phyloP scores from a whole-genome alignment of 2,329 filamentous ascomycete genomes.

The Pseudogymnoascus sp. region DNA sequence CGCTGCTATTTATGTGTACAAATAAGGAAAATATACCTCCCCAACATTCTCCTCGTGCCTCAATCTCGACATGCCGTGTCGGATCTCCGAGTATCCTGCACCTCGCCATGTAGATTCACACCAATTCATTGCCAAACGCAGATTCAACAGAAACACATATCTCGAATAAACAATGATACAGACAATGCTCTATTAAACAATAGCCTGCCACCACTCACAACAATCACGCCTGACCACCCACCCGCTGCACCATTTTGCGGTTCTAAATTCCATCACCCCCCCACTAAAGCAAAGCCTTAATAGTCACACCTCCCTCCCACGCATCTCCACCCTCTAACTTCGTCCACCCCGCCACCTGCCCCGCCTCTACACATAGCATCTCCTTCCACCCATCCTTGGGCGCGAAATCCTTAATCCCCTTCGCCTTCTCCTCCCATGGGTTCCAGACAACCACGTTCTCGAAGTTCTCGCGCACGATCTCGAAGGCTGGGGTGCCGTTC shows the following conservation, averaged over 20 bases:
- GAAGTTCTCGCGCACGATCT: conserved; percentile 75
- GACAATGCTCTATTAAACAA: conserved; percentile 5
- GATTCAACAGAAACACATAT: neutral
- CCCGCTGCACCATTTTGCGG: neutral
- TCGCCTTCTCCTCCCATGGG: conserved; percentile 81
- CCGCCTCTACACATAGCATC: conserved; percentile 93
- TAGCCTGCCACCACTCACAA: neutral
- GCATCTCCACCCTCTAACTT: conserved; percentile 72
- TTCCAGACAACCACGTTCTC: conserved; percentile 94
- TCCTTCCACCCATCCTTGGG: conserved; percentile 86
- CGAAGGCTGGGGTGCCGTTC: conserved; percentile 57
- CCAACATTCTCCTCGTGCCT: neutral
- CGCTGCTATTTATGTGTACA: conserved; percentile 3
- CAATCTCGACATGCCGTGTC: neutral
- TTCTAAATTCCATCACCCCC: neutral
- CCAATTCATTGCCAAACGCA: neutral
- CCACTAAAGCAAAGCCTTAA: conserved; percentile 26
- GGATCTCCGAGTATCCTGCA: neutral
- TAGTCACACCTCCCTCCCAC: conserved; percentile 55
- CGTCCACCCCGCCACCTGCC: conserved; percentile 73
- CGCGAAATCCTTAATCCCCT: conserved; percentile 75
- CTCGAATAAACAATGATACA: conserved; percentile 3
- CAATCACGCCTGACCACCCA: neutral
- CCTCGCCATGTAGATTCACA: neutral
- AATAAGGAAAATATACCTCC: neutral